A percentile compares a stretch with the other conserved stretches of the same genome.
Evolutionary conservation across 1,284 basidiomycete genomes (phyloP).

Genomic region (Cryptococcus sp.): DNA sequence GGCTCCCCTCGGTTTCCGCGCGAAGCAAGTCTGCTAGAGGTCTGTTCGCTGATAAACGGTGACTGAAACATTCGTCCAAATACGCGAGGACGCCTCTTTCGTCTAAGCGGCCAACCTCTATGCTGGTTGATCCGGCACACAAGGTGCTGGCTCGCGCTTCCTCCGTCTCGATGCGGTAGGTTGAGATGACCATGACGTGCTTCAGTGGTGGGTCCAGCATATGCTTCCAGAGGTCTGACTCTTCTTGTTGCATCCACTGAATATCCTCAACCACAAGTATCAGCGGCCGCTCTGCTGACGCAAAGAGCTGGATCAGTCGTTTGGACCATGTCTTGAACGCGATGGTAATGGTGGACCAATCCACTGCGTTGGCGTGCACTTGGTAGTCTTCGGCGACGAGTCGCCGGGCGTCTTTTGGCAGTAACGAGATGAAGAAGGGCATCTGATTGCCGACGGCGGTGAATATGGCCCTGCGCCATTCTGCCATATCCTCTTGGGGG

Average conservation of each 20-base stretch:
- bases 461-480: conserved; percentile 36
- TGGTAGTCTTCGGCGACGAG: conserved; percentile 23
- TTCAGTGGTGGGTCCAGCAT: conserved; percentile 26
- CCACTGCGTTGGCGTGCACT: conserved; percentile 13
- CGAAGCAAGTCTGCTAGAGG: conserved; percentile 32
- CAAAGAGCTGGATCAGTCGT: conserved; percentile 45
- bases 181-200: conserved; percentile 34
- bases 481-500: conserved; percentile 36
- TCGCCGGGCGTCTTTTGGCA: conserved; percentile 32
- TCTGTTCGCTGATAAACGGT: conserved; percentile 12
- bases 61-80: conserved; percentile 29
- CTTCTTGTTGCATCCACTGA: conserved; percentile 44
- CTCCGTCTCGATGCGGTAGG: conserved; percentile 26
- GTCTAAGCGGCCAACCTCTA: conserved; percentile 24
- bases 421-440: conserved; percentile 34
- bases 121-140: conserved; percentile 7
- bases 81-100: conserved; percentile 30
- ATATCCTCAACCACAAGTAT: conserved; percentile 47
- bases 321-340: conserved; percentile 37
- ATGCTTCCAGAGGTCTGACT: conserved; percentile 31
- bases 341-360: conserved; percentile 32
- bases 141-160: conserved; percentile 12
- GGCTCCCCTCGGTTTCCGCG: conserved; percentile 35
- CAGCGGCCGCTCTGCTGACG: conserved; percentile 35
- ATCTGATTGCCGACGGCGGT: conserved; percentile 32